Base-by-base conservation (phyloP, 768 basidiomycete genomes). In the Gloeopeniophorella convolvens region DNA sequence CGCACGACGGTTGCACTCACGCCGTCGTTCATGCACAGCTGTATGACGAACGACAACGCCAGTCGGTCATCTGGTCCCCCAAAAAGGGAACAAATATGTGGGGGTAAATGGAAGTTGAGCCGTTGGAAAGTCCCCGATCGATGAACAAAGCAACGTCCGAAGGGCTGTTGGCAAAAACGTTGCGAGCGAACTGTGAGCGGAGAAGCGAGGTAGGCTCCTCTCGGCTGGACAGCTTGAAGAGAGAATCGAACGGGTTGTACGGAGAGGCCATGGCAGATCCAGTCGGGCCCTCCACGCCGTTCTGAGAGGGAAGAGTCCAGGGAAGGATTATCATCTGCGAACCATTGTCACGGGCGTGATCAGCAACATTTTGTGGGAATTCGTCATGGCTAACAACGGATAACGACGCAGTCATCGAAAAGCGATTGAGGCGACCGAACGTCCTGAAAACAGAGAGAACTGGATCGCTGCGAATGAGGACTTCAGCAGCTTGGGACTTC, bases 11-110 rank as follows among this genome's bases (percentile, higher is more conserved):
- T 91, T 0, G 89, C 96, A 4, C 66, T 77, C 0, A 89, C 74
- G 30, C 65, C 67, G 0, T 76, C 63, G 54, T 85, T 83, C 27
- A 74, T 74, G 48, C 92, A 87, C 24, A 87, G 62, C 64, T 97
- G 94, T 28, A 89, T 79, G 4, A 90, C 78, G 60, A 98, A 80
- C 26, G 76, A 69, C 23, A 98, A 69, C 0, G 90, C 89, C 18
- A 91, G 72, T 1, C 96, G 80, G 63, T 97, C 95, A 63, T 99
- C 95, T 0, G 90, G 83, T 0, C 95, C 95, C 31, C 95, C 95
- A 63, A 91, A 87, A 95, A 97, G 0, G 94, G 89, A 34, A 93
- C 62, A 64, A 94, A 80, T 24, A 97, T 61, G 56, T 89, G 88
- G 52, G 84, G 73, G 21, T 65, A 72, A 31, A 41, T 50, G 8